These are phyloP conservation scores for Kentomonas sorsogonicus DNA, from an alignment of 208 protist species.

Conservation along the genomic window DNA sequence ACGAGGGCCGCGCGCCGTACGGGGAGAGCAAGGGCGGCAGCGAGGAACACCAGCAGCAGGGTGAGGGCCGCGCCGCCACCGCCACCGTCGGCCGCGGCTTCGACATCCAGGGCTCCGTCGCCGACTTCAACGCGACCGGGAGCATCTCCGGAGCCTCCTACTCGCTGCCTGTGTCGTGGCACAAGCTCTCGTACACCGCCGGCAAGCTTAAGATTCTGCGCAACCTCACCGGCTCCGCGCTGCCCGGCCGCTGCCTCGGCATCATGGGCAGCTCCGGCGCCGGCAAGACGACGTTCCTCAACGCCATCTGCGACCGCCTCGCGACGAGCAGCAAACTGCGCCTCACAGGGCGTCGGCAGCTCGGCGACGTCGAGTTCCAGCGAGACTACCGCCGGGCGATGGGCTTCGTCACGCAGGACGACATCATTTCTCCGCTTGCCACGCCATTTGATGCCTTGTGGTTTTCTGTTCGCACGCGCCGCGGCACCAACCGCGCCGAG, in stretches of 20 bases:
- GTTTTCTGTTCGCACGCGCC: constrained; percentile 75
- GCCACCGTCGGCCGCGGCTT: constrained; percentile 5
- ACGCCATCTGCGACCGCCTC: constrained; percentile 70
- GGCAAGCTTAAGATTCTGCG: constrained; percentile 48
- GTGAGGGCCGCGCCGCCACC: neutral
- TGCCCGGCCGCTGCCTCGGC: neutral
- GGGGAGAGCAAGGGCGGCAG: neutral
- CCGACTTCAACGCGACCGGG: neutral
- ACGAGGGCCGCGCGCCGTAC: no score
- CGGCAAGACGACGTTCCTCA: constrained; percentile 87
- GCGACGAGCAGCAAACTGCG: constrained; percentile 24
- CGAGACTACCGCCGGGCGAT: constrained; percentile 54
- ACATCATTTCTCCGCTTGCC: constrained; percentile 59
- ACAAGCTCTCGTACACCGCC: constrained; percentile 4
- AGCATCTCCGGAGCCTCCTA: neutral
- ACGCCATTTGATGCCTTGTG: constrained; percentile 64
- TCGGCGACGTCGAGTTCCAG: constrained; percentile 57
- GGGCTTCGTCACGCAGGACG: constrained; percentile 80
- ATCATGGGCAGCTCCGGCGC: constrained; percentile 79
- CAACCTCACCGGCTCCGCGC: constrained; percentile 26
- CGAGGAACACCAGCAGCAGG: neutral
- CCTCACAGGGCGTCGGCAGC: constrained; percentile 46
- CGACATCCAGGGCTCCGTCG: neutral
- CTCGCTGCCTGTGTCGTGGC: neutral
- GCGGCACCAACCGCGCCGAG: neutral